These are phyloP conservation scores for Beauveria scarabaeidicola DNA, from an alignment of 2,329 filamentous ascomycete species.

Conservation along the genomic window DNA sequence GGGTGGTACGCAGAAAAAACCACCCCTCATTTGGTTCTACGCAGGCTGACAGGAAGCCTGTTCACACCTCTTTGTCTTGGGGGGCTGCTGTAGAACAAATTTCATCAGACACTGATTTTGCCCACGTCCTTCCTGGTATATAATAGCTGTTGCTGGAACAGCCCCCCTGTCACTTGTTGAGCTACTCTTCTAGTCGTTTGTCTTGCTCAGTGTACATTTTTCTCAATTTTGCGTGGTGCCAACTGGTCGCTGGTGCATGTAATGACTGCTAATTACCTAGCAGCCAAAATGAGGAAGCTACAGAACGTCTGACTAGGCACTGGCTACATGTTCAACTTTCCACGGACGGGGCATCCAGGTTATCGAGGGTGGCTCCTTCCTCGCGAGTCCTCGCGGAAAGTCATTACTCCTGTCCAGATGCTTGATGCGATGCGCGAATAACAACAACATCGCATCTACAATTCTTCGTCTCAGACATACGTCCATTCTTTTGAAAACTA, in stretches of 20 bases:
- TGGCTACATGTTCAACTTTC: neutral
- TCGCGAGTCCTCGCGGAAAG: neutral
- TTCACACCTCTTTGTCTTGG: conserved; percentile 23
- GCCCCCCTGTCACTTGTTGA: too few relatives aligned
- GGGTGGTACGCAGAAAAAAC: conserved; percentile 15
- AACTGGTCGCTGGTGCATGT: conserved; percentile 2
- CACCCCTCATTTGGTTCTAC: neutral
- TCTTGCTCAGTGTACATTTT: conserved; percentile 2
- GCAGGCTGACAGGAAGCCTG: neutral
- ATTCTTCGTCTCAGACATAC: neutral
- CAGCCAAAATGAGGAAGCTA: conserved; percentile 3
- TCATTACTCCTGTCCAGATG: neutral
- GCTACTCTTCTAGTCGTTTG: conserved; percentile 6
- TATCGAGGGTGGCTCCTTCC: neutral
- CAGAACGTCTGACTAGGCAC: conserved; percentile 2
- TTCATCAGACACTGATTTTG: conserved; percentile 26
- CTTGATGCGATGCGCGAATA: neutral
- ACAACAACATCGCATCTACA: neutral
- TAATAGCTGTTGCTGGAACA: too few relatives aligned
- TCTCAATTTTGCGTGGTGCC: neutral
- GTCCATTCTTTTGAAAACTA: neutral
- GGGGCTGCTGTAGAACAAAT: conserved; percentile 27
- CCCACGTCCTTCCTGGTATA: conserved; percentile 31
- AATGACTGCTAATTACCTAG: neutral
- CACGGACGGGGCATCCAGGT: neutral